Conservation (phyloP, 768 basidiomycete genomes). For the Mycena indigotica region DNA sequence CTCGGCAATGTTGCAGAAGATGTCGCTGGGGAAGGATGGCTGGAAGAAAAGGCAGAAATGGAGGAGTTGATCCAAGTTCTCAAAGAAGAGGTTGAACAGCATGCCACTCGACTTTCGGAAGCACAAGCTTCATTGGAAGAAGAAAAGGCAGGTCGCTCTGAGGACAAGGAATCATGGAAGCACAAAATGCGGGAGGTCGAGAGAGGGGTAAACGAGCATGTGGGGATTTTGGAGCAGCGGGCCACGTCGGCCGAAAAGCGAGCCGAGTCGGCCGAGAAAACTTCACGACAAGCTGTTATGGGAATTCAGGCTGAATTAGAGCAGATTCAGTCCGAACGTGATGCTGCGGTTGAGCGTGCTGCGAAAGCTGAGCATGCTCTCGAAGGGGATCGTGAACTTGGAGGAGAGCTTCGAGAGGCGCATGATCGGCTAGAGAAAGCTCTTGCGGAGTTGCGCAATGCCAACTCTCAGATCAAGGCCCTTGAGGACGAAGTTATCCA, state of each 20-base stretch:
- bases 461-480: slow-evolving; percentile 59
- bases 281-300: slow-evolving; percentile 37
- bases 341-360: slow-evolving; percentile 59
- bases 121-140: slow-evolving; percentile 49
- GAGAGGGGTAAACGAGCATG: slow-evolving; percentile 64
- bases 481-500: slow-evolving; percentile 62
- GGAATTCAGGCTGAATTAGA: slow-evolving; percentile 50
- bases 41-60: slow-evolving; percentile 67
- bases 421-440: slow-evolving; percentile 60
- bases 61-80: slow-evolving; percentile 55
- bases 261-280: slow-evolving; percentile 43
- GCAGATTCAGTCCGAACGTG: slow-evolving; percentile 52
- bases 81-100: slow-evolving; percentile 51
- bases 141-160: slow-evolving; percentile 59
- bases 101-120: slow-evolving; percentile 47
- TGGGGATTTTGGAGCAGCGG: slow-evolving; percentile 64
- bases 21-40: slow-evolving; percentile 63
- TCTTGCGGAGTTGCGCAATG: slow-evolving; percentile 60
- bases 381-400: slow-evolving; percentile 67
- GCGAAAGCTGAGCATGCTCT: slow-evolving; percentile 66
- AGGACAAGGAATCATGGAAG: slow-evolving; percentile 72
- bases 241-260: slow-evolving; percentile 53
- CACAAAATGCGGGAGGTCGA: slow-evolving; percentile 74
- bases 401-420: slow-evolving; percentile 65
- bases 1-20: slow-evolving; percentile 69